Evolutionary conservation across 371 early-diverging fungal species (phyloP), one percentile per base, ranked within the genome.

Genomic region (Parasitella parasitica): DNA sequence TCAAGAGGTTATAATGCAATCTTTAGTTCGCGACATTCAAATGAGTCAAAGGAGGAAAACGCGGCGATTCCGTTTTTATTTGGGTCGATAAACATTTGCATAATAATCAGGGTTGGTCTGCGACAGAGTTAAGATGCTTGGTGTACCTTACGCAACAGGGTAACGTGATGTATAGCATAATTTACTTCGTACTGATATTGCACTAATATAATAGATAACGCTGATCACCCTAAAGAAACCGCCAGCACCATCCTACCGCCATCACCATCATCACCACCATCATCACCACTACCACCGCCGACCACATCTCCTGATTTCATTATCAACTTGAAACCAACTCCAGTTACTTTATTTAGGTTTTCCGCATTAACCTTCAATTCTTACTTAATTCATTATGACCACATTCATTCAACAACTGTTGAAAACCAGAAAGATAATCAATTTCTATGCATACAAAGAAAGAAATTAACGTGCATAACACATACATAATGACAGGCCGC

Each of bases 281-380:
- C 20, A 41, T 20, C 41, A 16, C 20, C 41, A 7, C 6, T 12
- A 9, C 18, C 43, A 2, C 22, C 22, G 11, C 43, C 43, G 22
- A 43, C 43, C 12, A 12, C 43, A 9, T 43, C 43, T 43, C 43
- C 43, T 43, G 90, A 91, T 39, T 86, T 91, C 65, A 52, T 70
- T 12, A 65, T 69, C 37, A 64, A 52, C 0, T 35, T 90, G 12
- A 71, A 53, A 4, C 92, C 92, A 9, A 83, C 83, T 6, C 70
- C 86, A 26, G 77, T 91, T 24, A 72, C 83, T n/a, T 73, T 93
- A 34, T 93, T 93, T 74, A 75, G 93, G 26, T 94, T 87, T 72
- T 91, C 92, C 16, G 93, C 94, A 22, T 57, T 93, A 64, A 89
- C 91, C 3, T 94, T 87, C 71, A 93, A 93, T 68, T 85, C 85